Evolutionary conservation across 2,329 filamentous ascomycete genomes (phyloP), one percentile per base, ranked within the genome.

Genomic region (Stemphylium vesicarium): DNA sequence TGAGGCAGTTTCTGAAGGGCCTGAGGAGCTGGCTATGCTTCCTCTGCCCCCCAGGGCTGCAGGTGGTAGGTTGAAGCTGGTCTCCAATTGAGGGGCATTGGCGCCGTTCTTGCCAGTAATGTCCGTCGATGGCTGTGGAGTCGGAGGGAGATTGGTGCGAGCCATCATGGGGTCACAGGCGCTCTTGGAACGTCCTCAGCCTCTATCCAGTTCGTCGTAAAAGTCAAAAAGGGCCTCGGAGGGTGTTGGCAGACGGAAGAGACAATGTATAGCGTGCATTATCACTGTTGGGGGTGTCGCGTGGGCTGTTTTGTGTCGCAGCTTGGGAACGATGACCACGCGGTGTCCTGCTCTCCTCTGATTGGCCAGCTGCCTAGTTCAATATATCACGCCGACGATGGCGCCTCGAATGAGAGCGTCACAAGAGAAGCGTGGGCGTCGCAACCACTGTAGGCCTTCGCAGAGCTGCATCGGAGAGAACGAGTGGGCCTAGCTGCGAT

Each of bases 51-150:
- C 65, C 40, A 92, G 81, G 22, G 90, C 91, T 12, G 91, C 89
- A 13, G 91, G 91, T 4, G 91, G 91, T 11, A 96, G 82, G 64
- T 89, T 84, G 72, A 95, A 92, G 46, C 86, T 82, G 59, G 86
- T 80, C 66, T 92, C 90, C 20, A 89, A 79, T 35, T 82, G 80
- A 36, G 81, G 78, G 40, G 88, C 81, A 56, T 84, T 82, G 44
- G 81, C 80, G 57, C 86, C 85, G 75, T 89, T 87, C 75, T 91
- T 86, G 61, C 86, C 88, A 52, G 85, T 84, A 72, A 95, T 90
- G 70, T 95, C 91, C 45, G 89, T 89, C 31, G 90, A 94, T 10
- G 90, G 90, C 47, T 86, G 87, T 36, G 91, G 92, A 43, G 91
- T 96, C 38, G 88, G 90, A 39, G 89, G 91, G 49, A 87, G 81